phyloP scores from a whole-genome alignment of 768 basidiomycete genomes.

The Hygrophoropsis aurantiaca region DNA sequence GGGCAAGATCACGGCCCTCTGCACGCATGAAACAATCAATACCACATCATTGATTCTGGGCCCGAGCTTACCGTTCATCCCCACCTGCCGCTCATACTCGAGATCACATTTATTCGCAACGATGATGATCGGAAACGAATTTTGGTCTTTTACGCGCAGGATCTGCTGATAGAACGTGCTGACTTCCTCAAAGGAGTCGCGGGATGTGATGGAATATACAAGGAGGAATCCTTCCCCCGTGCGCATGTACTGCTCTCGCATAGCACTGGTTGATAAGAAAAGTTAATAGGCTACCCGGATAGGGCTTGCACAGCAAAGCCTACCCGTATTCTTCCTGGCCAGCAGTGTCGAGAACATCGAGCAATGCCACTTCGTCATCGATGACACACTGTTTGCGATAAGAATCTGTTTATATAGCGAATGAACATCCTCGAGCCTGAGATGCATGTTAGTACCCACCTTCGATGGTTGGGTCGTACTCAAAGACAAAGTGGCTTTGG shows the following conservation, averaged over 20 bases:
- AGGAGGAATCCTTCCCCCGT: conserved; percentile 97
- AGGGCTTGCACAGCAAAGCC: conserved; percentile 29
- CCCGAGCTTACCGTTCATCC: conserved; percentile 83
- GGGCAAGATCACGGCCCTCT: conserved; percentile 98
- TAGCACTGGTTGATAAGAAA: conserved; percentile 65
- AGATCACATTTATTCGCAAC: conserved; percentile 98
- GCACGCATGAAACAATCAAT: conserved; percentile 8
- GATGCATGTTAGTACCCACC: conserved; percentile 49
- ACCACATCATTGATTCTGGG: neutral
- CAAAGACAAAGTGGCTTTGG: conserved; percentile 90
- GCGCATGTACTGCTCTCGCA: conserved; percentile 99
- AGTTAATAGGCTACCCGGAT: conserved; percentile 8
- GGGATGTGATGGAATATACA: conserved; percentile 97
- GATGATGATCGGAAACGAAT: conserved; percentile 91
- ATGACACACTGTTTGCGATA: conserved; percentile 97
- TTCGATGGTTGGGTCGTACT: conserved; percentile 95
- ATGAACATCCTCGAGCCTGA: neutral
- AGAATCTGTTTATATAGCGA: conserved; percentile 61
- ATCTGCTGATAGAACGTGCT: conserved; percentile 96
- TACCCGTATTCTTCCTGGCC: conserved; percentile 98
- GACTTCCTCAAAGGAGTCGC: conserved; percentile 97
- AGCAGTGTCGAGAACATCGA: conserved; percentile 96
- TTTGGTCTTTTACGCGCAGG: conserved; percentile 93
- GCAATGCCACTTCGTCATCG: conserved; percentile 94
- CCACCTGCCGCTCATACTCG: conserved; percentile 95